Evolutionary conservation across 176 grass and related monocot genomes (phyloP).

Genomic region (Canna indica): DNA sequence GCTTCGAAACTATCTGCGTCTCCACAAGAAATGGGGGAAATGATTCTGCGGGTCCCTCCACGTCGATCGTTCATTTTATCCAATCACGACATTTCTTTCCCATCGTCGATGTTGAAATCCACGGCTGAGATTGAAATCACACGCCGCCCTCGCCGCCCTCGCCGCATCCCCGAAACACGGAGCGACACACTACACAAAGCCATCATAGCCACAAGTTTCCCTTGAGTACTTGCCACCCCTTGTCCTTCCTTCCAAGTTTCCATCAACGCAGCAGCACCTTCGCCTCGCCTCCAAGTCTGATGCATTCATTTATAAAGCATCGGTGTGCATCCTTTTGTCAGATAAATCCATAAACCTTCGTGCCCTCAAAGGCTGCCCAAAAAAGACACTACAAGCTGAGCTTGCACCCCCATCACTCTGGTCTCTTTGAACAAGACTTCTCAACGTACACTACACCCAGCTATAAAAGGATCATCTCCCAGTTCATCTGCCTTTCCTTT

Average conservation of each 20-base stretch:
- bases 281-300: slow-evolving; percentile 21
- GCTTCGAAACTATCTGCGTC: no score
- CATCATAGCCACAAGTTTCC: slow-evolving; percentile 21
- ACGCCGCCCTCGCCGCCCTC: not conserved
- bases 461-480: not conserved
- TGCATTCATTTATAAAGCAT: slow-evolving; percentile 23
- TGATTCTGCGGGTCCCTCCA: slow-evolving; percentile 20
- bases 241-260: slow-evolving; percentile 90
- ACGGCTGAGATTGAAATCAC: not conserved
- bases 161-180: no score
- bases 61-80: no score
- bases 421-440: no score
- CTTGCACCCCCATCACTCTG: no score
- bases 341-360: not conserved
- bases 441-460: no score
- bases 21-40: slow-evolving; percentile 23
- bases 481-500: not conserved
- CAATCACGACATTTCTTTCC: not conserved
- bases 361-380: not conserved
- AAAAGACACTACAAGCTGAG: not conserved
- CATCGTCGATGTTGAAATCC: not conserved
- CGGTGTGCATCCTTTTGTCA: not conserved
- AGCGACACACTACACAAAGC: no score
- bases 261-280: slow-evolving; percentile 19
- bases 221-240: slow-evolving; percentile 57